Evolutionary conservation across 225 moss, liverwort and hornwort genomes (phyloP).

Genomic region (Rhytidiadelphus loreus): DNA sequence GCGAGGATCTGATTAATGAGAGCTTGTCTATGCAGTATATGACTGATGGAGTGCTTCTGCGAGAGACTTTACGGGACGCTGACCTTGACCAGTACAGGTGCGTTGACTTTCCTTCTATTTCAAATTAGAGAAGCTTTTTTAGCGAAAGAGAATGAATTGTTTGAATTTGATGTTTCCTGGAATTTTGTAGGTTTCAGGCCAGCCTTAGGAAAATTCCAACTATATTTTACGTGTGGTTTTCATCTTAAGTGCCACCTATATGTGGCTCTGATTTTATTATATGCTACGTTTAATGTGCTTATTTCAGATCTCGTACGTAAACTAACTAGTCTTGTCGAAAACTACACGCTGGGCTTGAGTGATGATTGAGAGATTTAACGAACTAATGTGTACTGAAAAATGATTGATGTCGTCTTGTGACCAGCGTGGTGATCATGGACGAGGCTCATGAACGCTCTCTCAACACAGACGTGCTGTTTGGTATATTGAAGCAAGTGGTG

Average conservation of each 20-base stretch:
- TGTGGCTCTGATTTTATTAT: neutral
- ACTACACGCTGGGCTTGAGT: neutral
- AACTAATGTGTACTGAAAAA: neutral
- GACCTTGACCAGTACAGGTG: constrained; percentile 96
- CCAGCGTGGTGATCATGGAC: constrained; percentile 52
- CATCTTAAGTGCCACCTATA: neutral
- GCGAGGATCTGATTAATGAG: neutral
- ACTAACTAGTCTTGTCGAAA: neutral
- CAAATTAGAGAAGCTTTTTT: neutral
- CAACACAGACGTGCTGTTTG: constrained; percentile 96
- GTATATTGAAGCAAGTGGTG: constrained; percentile 97
- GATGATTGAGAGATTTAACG: neutral
- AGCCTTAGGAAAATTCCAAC: neutral
- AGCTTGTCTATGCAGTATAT: constrained; percentile 63
- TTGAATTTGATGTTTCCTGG: neutral
- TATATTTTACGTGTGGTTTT: neutral
- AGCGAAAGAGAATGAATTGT: neutral
- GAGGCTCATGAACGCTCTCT: constrained; percentile 60
- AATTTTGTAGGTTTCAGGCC: neutral
- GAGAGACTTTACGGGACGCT: constrained; percentile 88
- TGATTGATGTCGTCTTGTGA: neutral
- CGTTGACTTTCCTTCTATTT: neutral
- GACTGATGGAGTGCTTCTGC: constrained; percentile 97
- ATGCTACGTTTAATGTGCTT: neutral
- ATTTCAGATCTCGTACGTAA: neutral